Base-by-base conservation (phyloP, 2,329 filamentous ascomycete species). In the Tolypocladium tundrense region DNA sequence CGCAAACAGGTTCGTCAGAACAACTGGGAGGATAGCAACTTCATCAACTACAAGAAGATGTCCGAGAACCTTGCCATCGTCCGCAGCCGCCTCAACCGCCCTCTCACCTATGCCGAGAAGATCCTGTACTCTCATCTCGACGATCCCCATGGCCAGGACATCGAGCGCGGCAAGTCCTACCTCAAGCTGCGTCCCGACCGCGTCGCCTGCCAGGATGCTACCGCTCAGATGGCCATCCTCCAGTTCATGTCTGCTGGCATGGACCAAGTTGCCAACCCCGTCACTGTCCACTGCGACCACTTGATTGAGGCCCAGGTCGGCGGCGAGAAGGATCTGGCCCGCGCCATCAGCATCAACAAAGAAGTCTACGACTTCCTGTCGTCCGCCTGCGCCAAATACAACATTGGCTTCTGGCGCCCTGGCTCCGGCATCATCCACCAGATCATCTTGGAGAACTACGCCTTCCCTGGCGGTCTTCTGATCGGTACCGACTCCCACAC, bases 11-110 rank as follows among this genome's bases (percentile, higher is more conserved):
- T 99, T 75, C 88, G 88, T 77, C 96, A 97, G 84, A 96, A 93
- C 83, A 97, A 91, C 79, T 91, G 87, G 83, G 94, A 99, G 79
- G 88, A 91, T 76, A 85, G 84, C 76, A 94, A 95, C 84, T 97
- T 91, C 83, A 96, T 97, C 83, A 96, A 97, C 84, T 99, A 99
- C 76, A 91, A 90, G 85, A 97, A 97, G 85, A 97, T 97, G 91
- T 91, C 89, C 68, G 92, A 97, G 81, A 97, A 96, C 84, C 85
- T 99, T 61, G 81, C 86, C 69, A 86, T 99, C 75, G 94, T 99
- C 67, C 90, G 94, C 71, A 76, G 80, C 69, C 88, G 94, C 70
- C 84, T 99, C 66, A 96, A 96, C 80, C 88, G 90, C 68, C 94
- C 94, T 66, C 85, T 99, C 69, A 94, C 91, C 68, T 96, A 88